Conservation (phyloP, 176 grass and related monocot species). For the Eragrostis nindensis region DNA sequence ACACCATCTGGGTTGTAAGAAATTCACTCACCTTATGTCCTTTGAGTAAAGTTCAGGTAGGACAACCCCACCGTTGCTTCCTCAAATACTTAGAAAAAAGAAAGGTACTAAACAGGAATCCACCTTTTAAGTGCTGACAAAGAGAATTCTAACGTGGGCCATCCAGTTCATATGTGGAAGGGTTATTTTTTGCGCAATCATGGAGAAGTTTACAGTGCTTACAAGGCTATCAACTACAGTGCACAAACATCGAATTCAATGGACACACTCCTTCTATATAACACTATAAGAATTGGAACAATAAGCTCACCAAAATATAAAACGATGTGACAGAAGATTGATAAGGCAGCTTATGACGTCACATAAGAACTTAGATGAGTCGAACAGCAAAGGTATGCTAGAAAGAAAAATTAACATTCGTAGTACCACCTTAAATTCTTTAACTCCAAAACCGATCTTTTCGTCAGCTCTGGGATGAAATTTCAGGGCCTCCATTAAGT, state of each 20-base stretch:
- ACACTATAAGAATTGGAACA: not conserved
- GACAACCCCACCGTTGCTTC: not conserved
- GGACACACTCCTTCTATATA: not conserved
- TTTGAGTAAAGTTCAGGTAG: not conserved
- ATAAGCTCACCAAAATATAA: not conserved
- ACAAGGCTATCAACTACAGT: not conserved
- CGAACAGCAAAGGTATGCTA: not conserved
- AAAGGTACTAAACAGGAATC: conserved; percentile 1
- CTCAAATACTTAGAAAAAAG: not conserved
- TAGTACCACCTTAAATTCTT: conserved; percentile 47
- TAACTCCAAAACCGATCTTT: conserved; percentile 52
- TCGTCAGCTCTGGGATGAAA: conserved; percentile 52
- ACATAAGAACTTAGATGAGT: conserved; percentile 16
- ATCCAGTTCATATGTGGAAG: not conserved
- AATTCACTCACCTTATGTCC: not conserved
- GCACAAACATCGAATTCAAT: not conserved
- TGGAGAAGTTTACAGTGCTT: conserved; percentile 1
- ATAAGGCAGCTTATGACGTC: conserved; percentile 14
- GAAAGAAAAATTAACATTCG: conserved; percentile 23
- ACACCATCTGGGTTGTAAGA: not conserved
- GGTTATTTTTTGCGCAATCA: not conserved
- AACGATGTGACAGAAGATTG: not conserved
- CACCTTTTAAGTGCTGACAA: not conserved
- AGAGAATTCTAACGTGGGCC: too few relatives aligned
- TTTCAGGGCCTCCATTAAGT: conserved; percentile 63